phyloP scores from a whole-genome alignment of 441 rosid species.

The Croton laevigatus region DNA sequence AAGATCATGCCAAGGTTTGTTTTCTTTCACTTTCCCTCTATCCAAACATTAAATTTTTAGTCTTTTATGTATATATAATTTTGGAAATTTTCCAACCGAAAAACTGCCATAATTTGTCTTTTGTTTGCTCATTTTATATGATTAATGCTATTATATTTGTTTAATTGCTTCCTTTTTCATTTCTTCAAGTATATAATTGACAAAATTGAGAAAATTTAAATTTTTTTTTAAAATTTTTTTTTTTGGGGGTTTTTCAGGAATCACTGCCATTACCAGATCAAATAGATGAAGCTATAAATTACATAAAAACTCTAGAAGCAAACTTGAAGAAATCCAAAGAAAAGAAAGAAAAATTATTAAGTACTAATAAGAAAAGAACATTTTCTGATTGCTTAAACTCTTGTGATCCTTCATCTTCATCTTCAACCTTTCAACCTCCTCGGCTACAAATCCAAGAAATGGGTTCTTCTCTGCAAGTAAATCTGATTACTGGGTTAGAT shows the following conservation, averaged over 20 bases:
- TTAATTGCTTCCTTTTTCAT: not conserved
- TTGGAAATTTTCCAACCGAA: no score
- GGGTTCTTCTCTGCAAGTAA: constrained; percentile 37
- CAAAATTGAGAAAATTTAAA: not conserved
- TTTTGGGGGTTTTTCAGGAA: constrained; percentile 29
- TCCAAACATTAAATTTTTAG: not conserved
- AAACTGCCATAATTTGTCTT: no score
- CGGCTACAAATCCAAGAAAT: constrained; percentile 32
- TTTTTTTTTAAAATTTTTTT: not conserved
- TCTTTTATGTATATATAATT: no score
- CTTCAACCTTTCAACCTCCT: constrained; percentile 21
- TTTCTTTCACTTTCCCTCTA: not conserved
- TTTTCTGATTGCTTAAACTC: not conserved
- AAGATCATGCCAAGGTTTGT: constrained; percentile 25
- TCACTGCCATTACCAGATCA: constrained; percentile 41
- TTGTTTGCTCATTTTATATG: no score
- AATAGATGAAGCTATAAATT: constrained; percentile 44
- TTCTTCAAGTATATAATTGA: not conserved
- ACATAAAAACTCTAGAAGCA: constrained; percentile 35
- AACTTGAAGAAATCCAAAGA: constrained; percentile 30
- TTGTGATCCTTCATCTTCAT: not conserved
- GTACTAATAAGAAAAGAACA: constrained; percentile 26
- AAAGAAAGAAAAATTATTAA: constrained; percentile 29
- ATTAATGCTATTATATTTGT: no score
- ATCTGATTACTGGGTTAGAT: constrained; percentile 24